Percentiles rank a stretch among this genome's conserved stretches.
These are phyloP conservation scores for Mycena polygramma DNA, from an alignment of 768 basidiomycete genomes.

Conservation along the genomic window DNA sequence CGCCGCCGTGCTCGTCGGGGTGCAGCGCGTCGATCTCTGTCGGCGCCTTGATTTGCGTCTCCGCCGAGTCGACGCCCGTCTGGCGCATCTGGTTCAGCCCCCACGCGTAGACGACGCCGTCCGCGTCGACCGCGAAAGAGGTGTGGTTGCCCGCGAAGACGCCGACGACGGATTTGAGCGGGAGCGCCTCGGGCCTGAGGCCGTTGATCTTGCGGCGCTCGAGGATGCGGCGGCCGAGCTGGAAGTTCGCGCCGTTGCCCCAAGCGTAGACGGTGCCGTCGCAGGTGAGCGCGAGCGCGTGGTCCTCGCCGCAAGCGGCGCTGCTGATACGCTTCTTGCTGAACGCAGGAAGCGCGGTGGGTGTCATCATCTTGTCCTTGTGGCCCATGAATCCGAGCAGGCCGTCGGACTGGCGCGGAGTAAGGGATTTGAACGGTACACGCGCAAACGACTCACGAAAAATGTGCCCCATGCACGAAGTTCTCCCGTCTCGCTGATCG, in stretches of 20 bases:
- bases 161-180: constrained; percentile 23
- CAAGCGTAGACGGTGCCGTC: constrained; percentile 34
- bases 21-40: constrained; percentile 28
- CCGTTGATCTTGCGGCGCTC: constrained; percentile 23
- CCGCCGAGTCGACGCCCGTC: constrained; percentile 27
- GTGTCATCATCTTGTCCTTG: constrained; percentile 24
- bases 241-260: constrained; percentile 29
- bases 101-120: constrained; percentile 35
- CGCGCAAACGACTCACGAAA: constrained; percentile 1
- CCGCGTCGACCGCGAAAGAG: constrained; percentile 33
- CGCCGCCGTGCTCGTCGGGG: constrained; percentile 30
- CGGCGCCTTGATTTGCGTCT: constrained; percentile 23
- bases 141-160: constrained; percentile 29
- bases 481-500: constrained; percentile 27
- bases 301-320: constrained; percentile 31
- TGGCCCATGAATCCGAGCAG: constrained; percentile 29
- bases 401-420: constrained; percentile 21
- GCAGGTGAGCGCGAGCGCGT: constrained; percentile 33
- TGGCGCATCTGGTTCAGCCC: constrained; percentile 36
- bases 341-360: constrained; percentile 24
- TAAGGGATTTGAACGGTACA: background rate
- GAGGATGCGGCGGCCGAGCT: constrained; percentile 31
- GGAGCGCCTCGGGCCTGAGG: constrained; percentile 27
- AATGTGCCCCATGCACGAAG: constrained; percentile 38
- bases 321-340: constrained; percentile 22